Percentiles rank a stretch among this genome's conserved stretches.
phyloP scores from a whole-genome alignment of 345 rosid species.

The Moringa oleifera region DNA sequence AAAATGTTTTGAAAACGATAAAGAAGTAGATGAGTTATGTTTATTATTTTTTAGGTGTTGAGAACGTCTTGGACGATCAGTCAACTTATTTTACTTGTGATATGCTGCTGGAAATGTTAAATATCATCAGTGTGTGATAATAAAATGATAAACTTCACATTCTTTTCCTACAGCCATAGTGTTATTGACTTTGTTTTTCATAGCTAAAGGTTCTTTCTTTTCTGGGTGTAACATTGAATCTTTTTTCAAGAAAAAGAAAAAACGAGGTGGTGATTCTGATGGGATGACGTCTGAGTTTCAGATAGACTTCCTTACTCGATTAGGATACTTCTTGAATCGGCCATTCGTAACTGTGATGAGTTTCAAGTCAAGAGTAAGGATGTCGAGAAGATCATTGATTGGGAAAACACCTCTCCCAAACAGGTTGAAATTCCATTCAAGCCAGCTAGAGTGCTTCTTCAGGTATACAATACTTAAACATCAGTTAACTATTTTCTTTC shows the following conservation, averaged over 20 bases:
- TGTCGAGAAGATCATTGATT: constrained; percentile 80
- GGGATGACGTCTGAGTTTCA: constrained; percentile 21
- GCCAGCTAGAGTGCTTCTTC: constrained; percentile 80
- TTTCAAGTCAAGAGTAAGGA: constrained; percentile 71
- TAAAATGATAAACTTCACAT: too few relatives aligned
- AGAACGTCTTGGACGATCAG: too few relatives aligned
- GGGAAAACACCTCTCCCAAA: constrained; percentile 67
- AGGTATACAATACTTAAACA: constrained; percentile 27
- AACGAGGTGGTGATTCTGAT: too few relatives aligned
- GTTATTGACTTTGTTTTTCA: too few relatives aligned
- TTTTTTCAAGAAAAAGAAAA: too few relatives aligned
- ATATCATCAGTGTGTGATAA: too few relatives aligned
- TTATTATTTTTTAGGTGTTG: too few relatives aligned
- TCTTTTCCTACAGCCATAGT: too few relatives aligned
- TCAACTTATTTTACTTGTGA: too few relatives aligned
- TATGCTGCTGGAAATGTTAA: too few relatives aligned
- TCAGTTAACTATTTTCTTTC: neutral
- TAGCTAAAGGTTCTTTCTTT: too few relatives aligned
- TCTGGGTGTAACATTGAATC: too few relatives aligned
- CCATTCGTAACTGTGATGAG: constrained; percentile 74
- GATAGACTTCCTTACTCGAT: constrained; percentile 69
- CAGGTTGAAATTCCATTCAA: constrained; percentile 78
- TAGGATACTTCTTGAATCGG: constrained; percentile 70
- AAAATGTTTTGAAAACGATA: neutral
- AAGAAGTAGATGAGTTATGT: neutral